A percentile compares a stretch with the other conserved stretches of the same genome.
Evolutionary conservation across 2,329 filamentous ascomycete species (phyloP).

Genomic region (Colletotrichum coccodes): DNA sequence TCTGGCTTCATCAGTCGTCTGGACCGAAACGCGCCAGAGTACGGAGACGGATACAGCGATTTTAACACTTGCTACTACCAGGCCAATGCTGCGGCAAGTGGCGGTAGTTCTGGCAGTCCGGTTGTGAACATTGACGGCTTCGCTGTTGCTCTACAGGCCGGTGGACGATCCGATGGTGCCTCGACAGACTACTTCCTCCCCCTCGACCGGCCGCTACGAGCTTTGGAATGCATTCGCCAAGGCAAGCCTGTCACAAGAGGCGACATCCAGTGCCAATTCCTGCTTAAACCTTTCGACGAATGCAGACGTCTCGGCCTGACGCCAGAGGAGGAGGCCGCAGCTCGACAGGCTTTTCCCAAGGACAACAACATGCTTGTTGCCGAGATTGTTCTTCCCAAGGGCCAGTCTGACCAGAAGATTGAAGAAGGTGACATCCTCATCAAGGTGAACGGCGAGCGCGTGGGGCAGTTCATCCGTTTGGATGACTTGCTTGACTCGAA

Average conservation of each 20-base stretch:
- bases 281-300: constrained; percentile 97
- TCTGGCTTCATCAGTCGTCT: constrained; percentile 97
- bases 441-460: constrained; percentile 91
- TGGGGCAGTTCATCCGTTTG: constrained; percentile 91
- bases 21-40: constrained; percentile 96
- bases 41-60: constrained; percentile 97
- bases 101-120: constrained; percentile 97
- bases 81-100: constrained; percentile 94
- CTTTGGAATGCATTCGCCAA: constrained; percentile 85
- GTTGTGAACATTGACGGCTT: constrained; percentile 95
- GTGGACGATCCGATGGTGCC: constrained; percentile 91
- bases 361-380: constrained; percentile 98
- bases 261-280: constrained; percentile 98
- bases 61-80: constrained; percentile 98
- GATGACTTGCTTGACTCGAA: constrained; percentile 92
- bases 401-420: constrained; percentile 86
- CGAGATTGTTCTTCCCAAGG: constrained; percentile 92
- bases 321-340: constrained; percentile 85
- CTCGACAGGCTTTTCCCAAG: constrained; percentile 85
- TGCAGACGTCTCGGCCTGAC: constrained; percentile 89
- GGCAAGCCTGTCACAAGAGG: constrained; percentile 83
- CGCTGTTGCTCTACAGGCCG: constrained; percentile 92
- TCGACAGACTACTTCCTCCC: constrained; percentile 98
- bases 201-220: constrained; percentile 87
- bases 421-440: constrained; percentile 95